A percentile compares a stretch with the other conserved stretches of the same genome.
Conservation (phyloP, 73 alveolate species). For the Paramecium octaurelia region DNA sequence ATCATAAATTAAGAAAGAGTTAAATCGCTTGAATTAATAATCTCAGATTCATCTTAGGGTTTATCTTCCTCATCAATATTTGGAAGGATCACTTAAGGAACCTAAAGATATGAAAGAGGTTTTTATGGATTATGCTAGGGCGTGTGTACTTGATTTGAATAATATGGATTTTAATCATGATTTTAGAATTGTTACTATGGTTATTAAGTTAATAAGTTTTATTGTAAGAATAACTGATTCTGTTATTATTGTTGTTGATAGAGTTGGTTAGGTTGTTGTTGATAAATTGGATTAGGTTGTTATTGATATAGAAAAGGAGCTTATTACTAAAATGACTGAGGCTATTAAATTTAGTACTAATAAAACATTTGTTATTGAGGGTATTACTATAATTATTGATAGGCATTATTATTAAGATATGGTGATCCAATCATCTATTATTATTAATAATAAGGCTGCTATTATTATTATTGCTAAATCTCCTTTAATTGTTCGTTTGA, state of each 20-base stretch:
- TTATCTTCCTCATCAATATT: neutral
- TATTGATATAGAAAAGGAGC: neutral
- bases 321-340: neutral
- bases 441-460: neutral
- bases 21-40: neutral
- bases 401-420: neutral
- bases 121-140: neutral
- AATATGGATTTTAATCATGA: neutral
- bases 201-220: neutral
- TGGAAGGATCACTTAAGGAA: neutral
- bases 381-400: neutral
- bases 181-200: neutral
- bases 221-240: neutral
- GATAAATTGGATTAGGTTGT: neutral
- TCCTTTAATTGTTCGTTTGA: neutral
- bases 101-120: neutral
- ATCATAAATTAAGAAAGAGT: slow-evolving; percentile 15
- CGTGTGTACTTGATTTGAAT: neutral
- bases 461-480: neutral
- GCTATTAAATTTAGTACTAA: neutral
- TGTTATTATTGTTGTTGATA: neutral
- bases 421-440: neutral
- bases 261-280: neutral
- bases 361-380: neutral
- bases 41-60: neutral